Evolutionary conservation across 2,329 filamentous ascomycete genomes (phyloP).

Genomic region (Periglandula ipomoeae): DNA sequence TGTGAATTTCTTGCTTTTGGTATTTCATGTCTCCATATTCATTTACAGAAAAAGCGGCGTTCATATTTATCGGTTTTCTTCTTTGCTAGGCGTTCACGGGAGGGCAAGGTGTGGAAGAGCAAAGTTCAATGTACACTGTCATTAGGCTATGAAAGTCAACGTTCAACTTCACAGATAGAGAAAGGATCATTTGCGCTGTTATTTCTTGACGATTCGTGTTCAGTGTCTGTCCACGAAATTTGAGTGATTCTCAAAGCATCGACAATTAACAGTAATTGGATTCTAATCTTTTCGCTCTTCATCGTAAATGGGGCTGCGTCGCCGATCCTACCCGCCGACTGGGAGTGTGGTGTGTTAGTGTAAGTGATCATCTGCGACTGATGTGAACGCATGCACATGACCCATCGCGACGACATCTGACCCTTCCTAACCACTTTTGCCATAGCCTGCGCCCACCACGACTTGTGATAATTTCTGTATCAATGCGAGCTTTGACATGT

Average conservation of each 20-base stretch:
- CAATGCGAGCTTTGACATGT: too few species aligned
- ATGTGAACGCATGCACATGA: neutral
- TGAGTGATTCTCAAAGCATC: neutral
- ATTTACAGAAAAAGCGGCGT: slow-evolving; percentile 16
- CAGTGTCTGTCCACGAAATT: neutral
- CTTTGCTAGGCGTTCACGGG: slow-evolving; percentile 22
- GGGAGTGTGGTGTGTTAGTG: neutral
- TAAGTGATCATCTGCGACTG: neutral
- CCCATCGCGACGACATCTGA: neutral
- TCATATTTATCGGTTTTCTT: slow-evolving; percentile 8
- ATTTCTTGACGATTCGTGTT: neutral
- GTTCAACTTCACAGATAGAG: slow-evolving; percentile 13
- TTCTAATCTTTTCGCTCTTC: too few species aligned
- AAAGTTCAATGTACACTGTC: slow-evolving; percentile 20
- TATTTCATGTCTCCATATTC: neutral
- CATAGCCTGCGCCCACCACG: neutral
- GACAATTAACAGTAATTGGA: too few species aligned
- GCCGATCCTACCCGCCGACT: too few species aligned
- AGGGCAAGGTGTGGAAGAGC: slow-evolving; percentile 18
- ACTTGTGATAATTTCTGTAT: neutral
- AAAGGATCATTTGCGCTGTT: slow-evolving; percentile 5
- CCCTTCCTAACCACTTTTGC: neutral
- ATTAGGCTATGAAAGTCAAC: slow-evolving; percentile 12
- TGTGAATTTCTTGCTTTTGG: neutral
- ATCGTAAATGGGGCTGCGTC: too few species aligned